These are phyloP conservation scores for Hypomontagnella monticulosa DNA, from an alignment of 495 filamentous ascomycete genomes.

Conservation along the genomic window DNA sequence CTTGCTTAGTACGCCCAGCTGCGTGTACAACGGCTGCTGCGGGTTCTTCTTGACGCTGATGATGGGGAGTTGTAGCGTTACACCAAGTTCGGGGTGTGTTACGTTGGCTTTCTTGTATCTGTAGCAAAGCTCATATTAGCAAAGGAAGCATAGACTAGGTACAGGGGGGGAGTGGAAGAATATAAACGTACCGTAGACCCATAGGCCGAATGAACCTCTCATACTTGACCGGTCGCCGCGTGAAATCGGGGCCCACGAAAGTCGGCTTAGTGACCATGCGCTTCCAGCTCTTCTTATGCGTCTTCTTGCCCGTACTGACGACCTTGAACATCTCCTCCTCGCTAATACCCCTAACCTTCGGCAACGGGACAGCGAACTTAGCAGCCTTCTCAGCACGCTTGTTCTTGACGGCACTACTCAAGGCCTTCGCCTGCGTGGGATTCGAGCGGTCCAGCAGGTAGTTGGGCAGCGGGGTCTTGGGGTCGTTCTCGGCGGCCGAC, in stretches of 20 bases:
- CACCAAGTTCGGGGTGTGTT: conserved; percentile 84
- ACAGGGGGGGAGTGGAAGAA: neutral
- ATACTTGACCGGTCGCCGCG: conserved; percentile 91
- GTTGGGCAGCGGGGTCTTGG: conserved; percentile 76
- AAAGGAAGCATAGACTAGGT: no score
- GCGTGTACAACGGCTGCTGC: conserved; percentile 92
- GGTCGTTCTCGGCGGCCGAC: conserved; percentile 80
- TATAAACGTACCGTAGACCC: conserved; percentile 28
- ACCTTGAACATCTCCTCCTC: conserved; percentile 99
- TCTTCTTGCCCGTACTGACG: conserved; percentile 84
- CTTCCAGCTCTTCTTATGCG: conserved; percentile 82
- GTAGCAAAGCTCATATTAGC: conserved; percentile 56
- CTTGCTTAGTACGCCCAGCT: conserved; percentile 91
- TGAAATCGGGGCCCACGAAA: conserved; percentile 88
- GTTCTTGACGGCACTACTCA: conserved; percentile 86
- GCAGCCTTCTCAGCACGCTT: conserved; percentile 73
- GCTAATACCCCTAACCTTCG: conserved; percentile 90
- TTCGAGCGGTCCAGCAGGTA: conserved; percentile 92
- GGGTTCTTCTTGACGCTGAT: conserved; percentile 98
- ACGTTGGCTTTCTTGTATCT: conserved; percentile 96
- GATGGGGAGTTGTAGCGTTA: conserved; percentile 93
- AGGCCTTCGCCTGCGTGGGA: conserved; percentile 86
- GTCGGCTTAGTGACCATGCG: conserved; percentile 82
- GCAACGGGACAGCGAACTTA: conserved; percentile 93
- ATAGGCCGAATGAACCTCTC: conserved; percentile 74